Evolutionary conservation across 2,329 filamentous ascomycete genomes (phyloP).

Genomic region (Bipolaris sorokiniana): DNA sequence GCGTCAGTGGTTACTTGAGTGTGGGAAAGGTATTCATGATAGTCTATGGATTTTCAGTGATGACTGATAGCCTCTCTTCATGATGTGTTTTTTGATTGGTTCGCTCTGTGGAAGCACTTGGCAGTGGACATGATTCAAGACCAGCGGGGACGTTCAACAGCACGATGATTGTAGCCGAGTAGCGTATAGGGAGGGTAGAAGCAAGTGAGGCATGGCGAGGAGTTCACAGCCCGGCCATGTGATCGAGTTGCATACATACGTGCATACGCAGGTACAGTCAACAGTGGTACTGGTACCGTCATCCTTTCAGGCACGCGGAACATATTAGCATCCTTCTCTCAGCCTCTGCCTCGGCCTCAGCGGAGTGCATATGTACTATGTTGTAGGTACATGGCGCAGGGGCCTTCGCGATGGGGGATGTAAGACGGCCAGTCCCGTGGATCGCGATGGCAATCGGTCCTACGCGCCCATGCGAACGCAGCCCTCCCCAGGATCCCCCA

Average conservation of each 20-base stretch:
- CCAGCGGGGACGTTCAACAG: too few species aligned
- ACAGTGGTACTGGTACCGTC: too few species aligned
- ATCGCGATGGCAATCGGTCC: slow-evolving; percentile 15
- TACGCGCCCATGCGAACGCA: slow-evolving; percentile 1
- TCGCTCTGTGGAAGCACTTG: neutral
- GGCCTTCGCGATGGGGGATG: neutral
- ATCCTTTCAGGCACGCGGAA: too few species aligned
- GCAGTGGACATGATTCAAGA: too few species aligned
- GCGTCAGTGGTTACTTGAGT: neutral
- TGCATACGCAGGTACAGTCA: too few species aligned
- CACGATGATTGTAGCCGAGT: too few species aligned
- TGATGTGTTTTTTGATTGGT: neutral
- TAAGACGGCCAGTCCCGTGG: slow-evolving; percentile 4
- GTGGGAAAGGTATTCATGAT: neutral
- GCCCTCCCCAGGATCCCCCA: slow-evolving; percentile 1
- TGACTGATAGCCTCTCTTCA: neutral
- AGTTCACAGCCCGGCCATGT: too few species aligned
- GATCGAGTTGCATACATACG: too few species aligned
- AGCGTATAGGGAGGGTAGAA: too few species aligned
- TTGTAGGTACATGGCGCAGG: neutral
- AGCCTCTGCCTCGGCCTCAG: too few species aligned
- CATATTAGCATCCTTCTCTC: too few species aligned
- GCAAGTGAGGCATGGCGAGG: too few species aligned
- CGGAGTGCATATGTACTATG: neutral
- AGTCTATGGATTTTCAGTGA: neutral